These are phyloP conservation scores for Akanthomyces muscarius DNA, from an alignment of 2,329 filamentous ascomycete genomes.

Conservation along the genomic window DNA sequence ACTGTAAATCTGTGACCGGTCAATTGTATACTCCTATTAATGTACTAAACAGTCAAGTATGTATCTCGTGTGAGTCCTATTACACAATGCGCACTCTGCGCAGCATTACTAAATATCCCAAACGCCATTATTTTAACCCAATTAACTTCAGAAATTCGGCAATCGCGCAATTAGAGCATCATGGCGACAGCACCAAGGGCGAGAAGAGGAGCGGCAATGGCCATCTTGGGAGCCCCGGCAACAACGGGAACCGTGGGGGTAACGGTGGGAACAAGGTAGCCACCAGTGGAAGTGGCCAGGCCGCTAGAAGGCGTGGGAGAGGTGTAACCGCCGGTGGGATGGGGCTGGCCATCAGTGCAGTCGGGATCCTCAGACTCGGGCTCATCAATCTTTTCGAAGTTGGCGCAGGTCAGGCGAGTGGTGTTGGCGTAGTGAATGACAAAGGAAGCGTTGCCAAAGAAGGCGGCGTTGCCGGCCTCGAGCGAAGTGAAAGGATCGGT, in stretches of 20 bases:
- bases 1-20: background rate
- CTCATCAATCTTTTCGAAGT: conserved; percentile 42
- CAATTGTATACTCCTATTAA: background rate
- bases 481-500: conserved; percentile 57
- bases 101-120: background rate
- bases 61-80: background rate
- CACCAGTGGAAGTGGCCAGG: background rate
- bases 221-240: conserved; percentile 9
- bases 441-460: conserved; percentile 62
- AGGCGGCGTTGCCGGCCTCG: conserved; percentile 45
- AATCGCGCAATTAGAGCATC: conserved; percentile 3
- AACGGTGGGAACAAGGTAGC: conserved; percentile 1
- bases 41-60: conserved; percentile 11
- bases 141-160: background rate
- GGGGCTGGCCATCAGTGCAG: conserved; percentile 11
- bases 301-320: conserved; percentile 10
- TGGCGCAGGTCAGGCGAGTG: conserved; percentile 62
- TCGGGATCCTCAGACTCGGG: background rate
- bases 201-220: conserved; percentile 5
- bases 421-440: conserved; percentile 62
- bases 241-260: conserved; percentile 8
- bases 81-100: background rate
- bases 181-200: conserved; percentile 9
- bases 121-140: conserved; percentile 8
- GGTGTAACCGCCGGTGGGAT: conserved; percentile 9